Evolutionary conservation across 176 grass and related monocot genomes (phyloP).

Genomic region (Typha latifolia): DNA sequence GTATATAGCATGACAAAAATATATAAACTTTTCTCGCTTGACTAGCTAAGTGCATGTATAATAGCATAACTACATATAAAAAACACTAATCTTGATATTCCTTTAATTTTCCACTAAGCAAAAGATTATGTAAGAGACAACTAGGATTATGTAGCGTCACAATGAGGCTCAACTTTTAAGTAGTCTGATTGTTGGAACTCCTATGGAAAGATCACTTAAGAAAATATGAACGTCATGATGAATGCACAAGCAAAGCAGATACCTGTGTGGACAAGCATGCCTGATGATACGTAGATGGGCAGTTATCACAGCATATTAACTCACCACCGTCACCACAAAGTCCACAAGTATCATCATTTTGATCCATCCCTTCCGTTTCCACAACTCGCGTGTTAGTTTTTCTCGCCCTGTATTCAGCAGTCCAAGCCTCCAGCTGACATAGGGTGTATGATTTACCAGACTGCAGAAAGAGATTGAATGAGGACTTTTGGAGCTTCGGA

Average conservation of each 20-base stretch:
- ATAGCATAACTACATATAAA: no score
- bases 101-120: no score
- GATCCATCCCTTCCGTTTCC: constrained; percentile 53
- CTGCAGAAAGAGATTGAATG: constrained; percentile 70
- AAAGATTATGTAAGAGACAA: no score
- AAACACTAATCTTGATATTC: no score
- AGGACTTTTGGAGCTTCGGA: constrained; percentile 48
- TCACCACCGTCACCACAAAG: constrained; percentile 96
- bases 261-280: constrained; percentile 77
- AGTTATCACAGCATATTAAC: constrained; percentile 94
- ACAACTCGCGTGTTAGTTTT: constrained; percentile 34
- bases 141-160: no score
- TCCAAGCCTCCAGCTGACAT: constrained; percentile 88
- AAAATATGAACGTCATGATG: neutral
- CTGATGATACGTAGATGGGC: constrained; percentile 92
- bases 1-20: no score
- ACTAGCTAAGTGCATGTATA: no score
- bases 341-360: constrained; percentile 92
- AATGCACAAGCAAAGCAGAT: constrained; percentile 16
- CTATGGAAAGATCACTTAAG: neutral
- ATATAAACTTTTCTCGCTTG: no score
- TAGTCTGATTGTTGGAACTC: no score
- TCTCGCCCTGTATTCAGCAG: constrained; percentile 71
- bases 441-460: constrained; percentile 78
- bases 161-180: no score